These are phyloP conservation scores for Xylaria acuta DNA, from an alignment of 495 filamentous ascomycete genomes.

Conservation along the genomic window DNA sequence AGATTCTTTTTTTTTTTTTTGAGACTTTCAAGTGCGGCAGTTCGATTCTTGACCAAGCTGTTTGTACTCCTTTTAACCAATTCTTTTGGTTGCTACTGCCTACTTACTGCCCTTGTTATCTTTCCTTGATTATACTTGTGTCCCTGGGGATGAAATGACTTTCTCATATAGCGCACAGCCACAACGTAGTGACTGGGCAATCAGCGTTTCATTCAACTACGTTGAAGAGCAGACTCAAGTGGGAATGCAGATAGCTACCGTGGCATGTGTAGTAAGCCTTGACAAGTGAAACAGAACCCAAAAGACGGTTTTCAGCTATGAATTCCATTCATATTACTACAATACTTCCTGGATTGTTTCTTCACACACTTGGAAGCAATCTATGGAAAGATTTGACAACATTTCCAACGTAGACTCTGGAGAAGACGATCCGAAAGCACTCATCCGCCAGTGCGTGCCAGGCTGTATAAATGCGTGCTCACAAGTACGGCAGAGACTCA, in stretches of 20 bases:
- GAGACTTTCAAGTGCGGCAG: background rate
- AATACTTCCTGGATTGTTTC: too few species aligned
- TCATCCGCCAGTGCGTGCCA: background rate
- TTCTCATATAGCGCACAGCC: background rate
- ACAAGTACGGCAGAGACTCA: background rate
- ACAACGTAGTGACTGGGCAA: background rate
- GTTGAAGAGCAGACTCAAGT: background rate
- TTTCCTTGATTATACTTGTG: too few species aligned
- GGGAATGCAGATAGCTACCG: too few species aligned
- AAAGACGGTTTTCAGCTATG: background rate
- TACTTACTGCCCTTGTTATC: too few species aligned
- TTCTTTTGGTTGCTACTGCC: too few species aligned
- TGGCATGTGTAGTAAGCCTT: background rate
- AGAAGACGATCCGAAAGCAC: too few species aligned
- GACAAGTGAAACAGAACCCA: too few species aligned
- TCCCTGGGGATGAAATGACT: background rate
- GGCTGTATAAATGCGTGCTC: background rate
- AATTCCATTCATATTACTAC: too few species aligned
- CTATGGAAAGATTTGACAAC: too few species aligned
- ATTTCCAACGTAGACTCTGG: background rate
- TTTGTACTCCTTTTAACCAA: background rate
- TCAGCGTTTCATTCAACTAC: background rate
- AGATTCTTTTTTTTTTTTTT: conserved; percentile 10
- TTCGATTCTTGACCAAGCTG: background rate
- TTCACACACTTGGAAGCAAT: too few species aligned